These are phyloP conservation scores for Hepatocystis sp. DNA, from an alignment of 169 alveolate genomes.

Conservation along the genomic window DNA sequence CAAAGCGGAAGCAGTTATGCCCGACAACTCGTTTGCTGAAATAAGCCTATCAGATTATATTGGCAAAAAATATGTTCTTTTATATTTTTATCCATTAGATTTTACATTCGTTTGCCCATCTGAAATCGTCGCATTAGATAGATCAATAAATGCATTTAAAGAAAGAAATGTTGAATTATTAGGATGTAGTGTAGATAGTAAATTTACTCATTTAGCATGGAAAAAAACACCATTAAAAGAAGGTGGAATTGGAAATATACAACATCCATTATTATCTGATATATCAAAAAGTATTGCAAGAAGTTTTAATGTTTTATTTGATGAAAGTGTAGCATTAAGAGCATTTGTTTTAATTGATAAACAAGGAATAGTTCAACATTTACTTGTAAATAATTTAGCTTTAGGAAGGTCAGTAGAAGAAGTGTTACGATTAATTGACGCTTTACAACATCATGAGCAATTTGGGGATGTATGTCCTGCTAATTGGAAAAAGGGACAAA, in stretches of 20 bases:
- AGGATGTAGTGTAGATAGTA: slow-evolving; percentile 98
- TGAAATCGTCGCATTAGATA: slow-evolving; percentile 97
- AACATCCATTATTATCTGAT: slow-evolving; percentile 96
- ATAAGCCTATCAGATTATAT: slow-evolving; percentile 92
- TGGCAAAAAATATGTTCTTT: slow-evolving; percentile 96
- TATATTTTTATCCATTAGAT: slow-evolving; percentile 99
- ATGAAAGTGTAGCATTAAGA: slow-evolving; percentile 94
- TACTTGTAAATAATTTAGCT: slow-evolving; percentile 97
- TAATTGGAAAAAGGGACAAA: slow-evolving; percentile 97
- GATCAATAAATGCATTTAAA: slow-evolving; percentile 94
- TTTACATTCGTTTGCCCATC: slow-evolving; percentile 99
- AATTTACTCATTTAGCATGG: slow-evolving; percentile 97
- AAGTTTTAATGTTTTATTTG: slow-evolving; percentile 94
- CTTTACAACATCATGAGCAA: slow-evolving; percentile 96
- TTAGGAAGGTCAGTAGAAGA: slow-evolving; percentile 99
- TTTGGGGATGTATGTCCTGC: slow-evolving; percentile 99
- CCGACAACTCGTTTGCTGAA: slow-evolving; percentile 93
- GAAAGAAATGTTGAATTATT: slow-evolving; percentile 92
- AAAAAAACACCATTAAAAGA: slow-evolving; percentile 94
- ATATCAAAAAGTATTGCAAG: slow-evolving; percentile 91
- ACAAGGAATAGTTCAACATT: slow-evolving; percentile 96
- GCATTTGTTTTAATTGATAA: slow-evolving; percentile 99
- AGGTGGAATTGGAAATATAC: slow-evolving; percentile 98
- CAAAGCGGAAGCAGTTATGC: slow-evolving; percentile 96
- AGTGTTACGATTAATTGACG: slow-evolving; percentile 96